These are phyloP conservation scores for Solanum virginianum DNA, from an alignment of 257 asterid species.

Conservation along the genomic window DNA sequence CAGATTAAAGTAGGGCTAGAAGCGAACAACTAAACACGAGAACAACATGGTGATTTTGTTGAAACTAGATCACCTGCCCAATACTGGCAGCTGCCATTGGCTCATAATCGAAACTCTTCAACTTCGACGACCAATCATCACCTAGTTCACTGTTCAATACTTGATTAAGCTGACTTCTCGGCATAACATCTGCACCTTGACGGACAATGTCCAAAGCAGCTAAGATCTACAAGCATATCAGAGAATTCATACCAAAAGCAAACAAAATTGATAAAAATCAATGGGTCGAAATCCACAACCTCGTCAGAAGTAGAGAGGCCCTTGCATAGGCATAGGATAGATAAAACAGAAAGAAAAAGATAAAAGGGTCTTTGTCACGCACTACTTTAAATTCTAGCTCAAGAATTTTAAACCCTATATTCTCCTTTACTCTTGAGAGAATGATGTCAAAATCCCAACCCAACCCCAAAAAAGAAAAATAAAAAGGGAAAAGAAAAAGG, in stretches of 20 bases:
- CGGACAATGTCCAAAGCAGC: slow-evolving; percentile 94
- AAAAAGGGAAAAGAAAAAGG: not conserved
- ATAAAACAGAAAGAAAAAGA: not conserved
- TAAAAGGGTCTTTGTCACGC: not conserved
- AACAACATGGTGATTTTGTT: not conserved
- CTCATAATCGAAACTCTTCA: slow-evolving; percentile 71
- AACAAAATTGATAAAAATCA: not conserved
- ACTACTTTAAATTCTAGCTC: not conserved
- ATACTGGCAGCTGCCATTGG: slow-evolving; percentile 97
- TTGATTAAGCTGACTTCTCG: slow-evolving; percentile 78
- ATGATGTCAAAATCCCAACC: not conserved
- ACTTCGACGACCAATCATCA: slow-evolving; percentile 61
- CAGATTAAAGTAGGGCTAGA: not conserved
- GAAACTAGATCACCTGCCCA: slow-evolving; percentile 60
- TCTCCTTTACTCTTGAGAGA: not conserved
- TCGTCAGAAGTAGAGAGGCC: not conserved
- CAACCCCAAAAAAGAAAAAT: not conserved
- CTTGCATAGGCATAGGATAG: not conserved
- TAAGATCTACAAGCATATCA: slow-evolving; percentile 52
- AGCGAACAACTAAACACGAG: not conserved
- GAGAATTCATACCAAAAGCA: slow-evolving; percentile 7
- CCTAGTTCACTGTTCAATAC: slow-evolving; percentile 84
- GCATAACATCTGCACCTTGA: slow-evolving; percentile 99
- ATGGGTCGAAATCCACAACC: not conserved
- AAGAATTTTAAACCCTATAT: not conserved